Conservation (phyloP, 1,284 basidiomycete species). For the Filobasidium uniguttulatum region DNA sequence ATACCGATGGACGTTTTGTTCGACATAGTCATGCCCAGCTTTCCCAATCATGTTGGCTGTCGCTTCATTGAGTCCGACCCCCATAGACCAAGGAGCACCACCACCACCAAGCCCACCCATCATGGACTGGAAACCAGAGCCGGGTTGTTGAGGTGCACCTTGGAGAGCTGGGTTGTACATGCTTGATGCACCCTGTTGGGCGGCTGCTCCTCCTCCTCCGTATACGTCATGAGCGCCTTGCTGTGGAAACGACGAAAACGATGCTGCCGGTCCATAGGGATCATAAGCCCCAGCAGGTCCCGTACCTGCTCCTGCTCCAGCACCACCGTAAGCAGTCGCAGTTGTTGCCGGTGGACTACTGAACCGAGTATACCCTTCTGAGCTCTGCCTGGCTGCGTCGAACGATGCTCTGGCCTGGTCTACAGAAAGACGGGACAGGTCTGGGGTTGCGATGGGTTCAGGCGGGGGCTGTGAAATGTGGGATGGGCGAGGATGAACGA, state of each 20-base stretch:
- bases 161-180: slow-evolving; percentile 16
- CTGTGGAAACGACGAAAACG: too few species aligned
- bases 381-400: slow-evolving; percentile 6
- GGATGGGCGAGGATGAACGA: slow-evolving; percentile 77
- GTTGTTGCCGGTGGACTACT: slow-evolving; percentile 28
- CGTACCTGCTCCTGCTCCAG: neutral
- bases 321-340: neutral
- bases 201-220: too few species aligned
- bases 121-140: neutral
- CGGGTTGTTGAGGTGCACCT: slow-evolving; percentile 9
- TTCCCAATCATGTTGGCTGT: slow-evolving; percentile 90
- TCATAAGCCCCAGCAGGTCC: too few species aligned
- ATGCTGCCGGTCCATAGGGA: slow-evolving; percentile 2
- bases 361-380: slow-evolving; percentile 29
- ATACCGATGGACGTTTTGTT: slow-evolving; percentile 48
- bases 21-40: slow-evolving; percentile 90
- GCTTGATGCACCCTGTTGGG: slow-evolving; percentile 24
- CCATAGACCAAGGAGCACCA: slow-evolving; percentile 38
- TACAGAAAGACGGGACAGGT: slow-evolving; percentile 40
- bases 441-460: slow-evolving; percentile 61
- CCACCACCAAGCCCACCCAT: slow-evolving; percentile 17
- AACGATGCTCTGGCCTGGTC: slow-evolving; percentile 14
- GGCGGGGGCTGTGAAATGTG: slow-evolving; percentile 72
- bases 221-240: too few species aligned
- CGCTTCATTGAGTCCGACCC: slow-evolving; percentile 60